Evolutionary conservation across 1,284 basidiomycete genomes (phyloP).

Genomic region (Thelephora terrestris): DNA sequence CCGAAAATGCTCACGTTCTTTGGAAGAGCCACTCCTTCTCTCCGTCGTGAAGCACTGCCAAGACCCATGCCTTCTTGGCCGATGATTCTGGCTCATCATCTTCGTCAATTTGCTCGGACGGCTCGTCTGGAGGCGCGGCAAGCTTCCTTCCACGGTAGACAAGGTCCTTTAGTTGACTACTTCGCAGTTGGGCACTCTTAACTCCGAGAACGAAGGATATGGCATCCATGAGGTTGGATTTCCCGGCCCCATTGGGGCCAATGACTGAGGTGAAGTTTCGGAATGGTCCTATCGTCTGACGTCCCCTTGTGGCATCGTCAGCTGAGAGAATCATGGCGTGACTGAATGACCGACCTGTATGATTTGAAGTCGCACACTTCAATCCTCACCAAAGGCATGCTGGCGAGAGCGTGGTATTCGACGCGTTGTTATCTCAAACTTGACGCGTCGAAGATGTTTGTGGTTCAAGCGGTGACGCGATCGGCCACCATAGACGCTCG

Average conservation of each 20-base stretch:
- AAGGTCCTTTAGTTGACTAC: conserved; percentile 89
- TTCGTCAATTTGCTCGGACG: conserved; percentile 37
- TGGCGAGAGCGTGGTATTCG: background rate
- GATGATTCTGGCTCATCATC: conserved; percentile 63
- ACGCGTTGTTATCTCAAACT: no score
- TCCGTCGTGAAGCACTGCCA: conserved; percentile 80
- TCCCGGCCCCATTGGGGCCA: conserved; percentile 98
- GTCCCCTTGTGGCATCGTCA: conserved; percentile 40
- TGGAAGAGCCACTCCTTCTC: conserved; percentile 86
- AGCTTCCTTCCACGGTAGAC: conserved; percentile 87
- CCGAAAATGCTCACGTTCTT: conserved; percentile 59
- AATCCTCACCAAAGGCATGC: conserved; percentile 69
- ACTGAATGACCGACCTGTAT: conserved; percentile 42
- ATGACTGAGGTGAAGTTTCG: conserved; percentile 92
- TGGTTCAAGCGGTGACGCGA: no score
- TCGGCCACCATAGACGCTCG: no score
- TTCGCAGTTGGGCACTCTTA: conserved; percentile 87
- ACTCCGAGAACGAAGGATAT: conserved; percentile 98
- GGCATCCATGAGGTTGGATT: conserved; percentile 99
- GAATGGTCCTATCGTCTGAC: conserved; percentile 86
- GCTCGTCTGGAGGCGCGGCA: conserved; percentile 42
- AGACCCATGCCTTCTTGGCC: conserved; percentile 90
- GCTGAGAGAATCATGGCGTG: conserved; percentile 1
- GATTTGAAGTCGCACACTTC: conserved; percentile 94
- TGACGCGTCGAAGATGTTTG: no score